Conservation (phyloP, 176 grass and related monocot species). For the Musa itinerans region DNA sequence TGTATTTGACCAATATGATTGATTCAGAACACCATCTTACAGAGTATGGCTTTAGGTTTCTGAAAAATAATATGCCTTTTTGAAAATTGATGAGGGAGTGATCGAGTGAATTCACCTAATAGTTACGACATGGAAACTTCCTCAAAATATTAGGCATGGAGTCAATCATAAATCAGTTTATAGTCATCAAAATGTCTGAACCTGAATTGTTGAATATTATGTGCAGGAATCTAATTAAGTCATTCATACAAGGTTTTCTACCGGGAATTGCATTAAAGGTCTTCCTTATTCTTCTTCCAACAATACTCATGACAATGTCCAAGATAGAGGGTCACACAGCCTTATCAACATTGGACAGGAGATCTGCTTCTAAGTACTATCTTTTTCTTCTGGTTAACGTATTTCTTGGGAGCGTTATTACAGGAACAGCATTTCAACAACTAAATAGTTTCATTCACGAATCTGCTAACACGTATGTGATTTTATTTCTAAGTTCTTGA, state of each 20-base stretch:
- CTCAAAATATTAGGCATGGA: background rate
- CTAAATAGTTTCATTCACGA: slow-evolving; percentile 75
- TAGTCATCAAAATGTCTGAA: slow-evolving; percentile 14
- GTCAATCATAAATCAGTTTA: background rate
- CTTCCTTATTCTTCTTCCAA: slow-evolving; percentile 77
- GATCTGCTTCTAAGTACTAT: slow-evolving; percentile 69
- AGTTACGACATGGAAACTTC: no score
- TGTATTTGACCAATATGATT: background rate
- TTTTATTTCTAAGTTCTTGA: background rate
- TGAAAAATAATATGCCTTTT: background rate
- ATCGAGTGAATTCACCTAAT: no score
- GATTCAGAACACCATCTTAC: background rate
- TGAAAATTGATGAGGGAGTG: background rate
- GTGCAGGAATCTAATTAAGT: slow-evolving; percentile 68
- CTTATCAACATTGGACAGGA: slow-evolving; percentile 72
- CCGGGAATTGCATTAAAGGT: slow-evolving; percentile 82
- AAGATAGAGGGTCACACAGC: slow-evolving; percentile 81
- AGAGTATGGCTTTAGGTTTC: background rate
- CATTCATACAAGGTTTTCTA: slow-evolving; percentile 89
- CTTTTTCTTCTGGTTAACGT: slow-evolving; percentile 89
- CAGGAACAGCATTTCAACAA: slow-evolving; percentile 95
- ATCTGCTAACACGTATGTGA: slow-evolving; percentile 66
- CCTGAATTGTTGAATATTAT: slow-evolving; percentile 10
- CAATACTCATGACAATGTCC: slow-evolving; percentile 86
- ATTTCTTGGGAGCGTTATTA: slow-evolving; percentile 84